Conservation (phyloP, 2,329 filamentous ascomycete genomes). For the Penicillium italicum region DNA sequence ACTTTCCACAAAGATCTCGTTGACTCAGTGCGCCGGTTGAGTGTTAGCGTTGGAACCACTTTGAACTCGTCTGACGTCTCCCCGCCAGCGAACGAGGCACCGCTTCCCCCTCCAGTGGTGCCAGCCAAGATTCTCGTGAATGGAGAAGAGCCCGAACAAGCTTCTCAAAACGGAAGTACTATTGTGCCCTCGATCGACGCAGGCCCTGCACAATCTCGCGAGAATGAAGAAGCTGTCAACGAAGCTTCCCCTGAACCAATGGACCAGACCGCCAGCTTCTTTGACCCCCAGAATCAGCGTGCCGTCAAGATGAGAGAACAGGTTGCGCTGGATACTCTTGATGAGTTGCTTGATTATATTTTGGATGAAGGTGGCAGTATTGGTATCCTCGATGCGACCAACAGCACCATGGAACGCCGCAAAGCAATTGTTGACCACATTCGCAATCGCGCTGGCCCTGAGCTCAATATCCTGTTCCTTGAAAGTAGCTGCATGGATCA, state of each 20-base stretch:
- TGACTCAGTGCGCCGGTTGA: conserved; percentile 45
- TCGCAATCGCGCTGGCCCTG: conserved; percentile 74
- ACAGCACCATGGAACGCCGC: conserved; percentile 84
- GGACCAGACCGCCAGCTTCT: conserved; percentile 90
- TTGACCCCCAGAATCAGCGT: conserved; percentile 81
- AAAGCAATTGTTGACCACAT: conserved; percentile 81
- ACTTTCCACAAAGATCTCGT: conserved; percentile 42
- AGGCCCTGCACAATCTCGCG: conserved; percentile 10
- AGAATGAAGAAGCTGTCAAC: conserved; percentile 20
- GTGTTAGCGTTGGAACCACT: conserved; percentile 34
- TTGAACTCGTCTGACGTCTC: conserved; percentile 25
- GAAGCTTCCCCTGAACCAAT: conserved; percentile 51
- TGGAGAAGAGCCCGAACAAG: conserved; percentile 45
- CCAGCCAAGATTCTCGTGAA: conserved; percentile 58
- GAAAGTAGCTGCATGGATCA: conserved; percentile 90
- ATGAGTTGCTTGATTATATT: conserved; percentile 89
- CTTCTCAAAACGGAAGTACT: conserved; percentile 21
- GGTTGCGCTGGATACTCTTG: conserved; percentile 84
- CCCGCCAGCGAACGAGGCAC: conserved; percentile 25
- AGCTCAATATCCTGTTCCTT: conserved; percentile 86
- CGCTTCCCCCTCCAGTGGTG: conserved; percentile 42
- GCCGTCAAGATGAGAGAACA: conserved; percentile 84
- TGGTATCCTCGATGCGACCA: conserved; percentile 94
- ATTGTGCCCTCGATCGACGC: conserved; percentile 27
- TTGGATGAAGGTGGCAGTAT: conserved; percentile 78